Percentiles rank a stretch among this genome's conserved stretches.
Evolutionary conservation across 768 basidiomycete species (phyloP).

Genomic region (Lepiota brunneoincarnata): DNA sequence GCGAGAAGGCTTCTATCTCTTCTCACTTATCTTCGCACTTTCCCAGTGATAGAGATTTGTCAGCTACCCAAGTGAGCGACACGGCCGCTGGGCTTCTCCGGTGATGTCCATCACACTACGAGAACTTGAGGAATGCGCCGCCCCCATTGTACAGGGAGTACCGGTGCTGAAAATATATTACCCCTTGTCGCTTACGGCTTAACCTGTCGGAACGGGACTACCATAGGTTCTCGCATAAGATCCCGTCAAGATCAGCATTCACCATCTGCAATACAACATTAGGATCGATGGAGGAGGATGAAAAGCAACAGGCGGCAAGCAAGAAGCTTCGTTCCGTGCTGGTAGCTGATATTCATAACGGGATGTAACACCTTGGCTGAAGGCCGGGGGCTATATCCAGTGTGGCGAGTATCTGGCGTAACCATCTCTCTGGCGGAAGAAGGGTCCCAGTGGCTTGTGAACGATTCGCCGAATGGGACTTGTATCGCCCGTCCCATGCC

Average conservation of each 20-base stretch:
- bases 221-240: not conserved
- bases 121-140: not conserved
- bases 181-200: not conserved
- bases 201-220: not conserved
- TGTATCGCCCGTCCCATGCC: not conserved
- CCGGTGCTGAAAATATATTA: not conserved
- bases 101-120: not conserved
- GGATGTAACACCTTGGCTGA: too few species aligned
- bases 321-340: too few species aligned
- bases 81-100: constrained; percentile 6
- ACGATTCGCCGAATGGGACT: not conserved
- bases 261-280: not conserved
- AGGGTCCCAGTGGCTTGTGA: constrained; percentile 2
- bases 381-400: too few species aligned
- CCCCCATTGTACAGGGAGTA: constrained; percentile 2
- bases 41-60: not conserved
- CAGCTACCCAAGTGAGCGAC: not conserved
- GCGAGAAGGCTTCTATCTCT: too few species aligned
- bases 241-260: not conserved
- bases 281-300: too few species aligned
- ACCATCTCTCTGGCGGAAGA: not conserved
- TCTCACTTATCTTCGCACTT: not conserved
- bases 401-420: not conserved
- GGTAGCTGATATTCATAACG: too few species aligned
- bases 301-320: too few species aligned